Evolutionary conservation across 1,284 basidiomycete genomes (phyloP), one percentile per base, ranked within the genome.

Genomic region (Albatrellus sp.): DNA sequence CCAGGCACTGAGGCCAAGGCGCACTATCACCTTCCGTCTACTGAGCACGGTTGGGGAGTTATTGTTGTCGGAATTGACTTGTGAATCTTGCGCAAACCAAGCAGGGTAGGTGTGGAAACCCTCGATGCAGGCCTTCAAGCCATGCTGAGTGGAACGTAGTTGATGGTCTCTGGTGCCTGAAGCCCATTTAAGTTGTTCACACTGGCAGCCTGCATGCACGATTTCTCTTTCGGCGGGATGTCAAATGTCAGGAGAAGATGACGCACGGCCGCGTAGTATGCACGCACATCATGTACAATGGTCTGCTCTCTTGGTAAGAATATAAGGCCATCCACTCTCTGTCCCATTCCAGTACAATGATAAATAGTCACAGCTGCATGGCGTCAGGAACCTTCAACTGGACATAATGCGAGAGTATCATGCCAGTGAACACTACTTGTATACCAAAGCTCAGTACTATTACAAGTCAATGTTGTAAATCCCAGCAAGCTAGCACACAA

Each of bases 281-380:
- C 19, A 44, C 60, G 41, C 44, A 70, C 71, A 48, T 57, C n/a
- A 64, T 69, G 80, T 75, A 46, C 67, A 72, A 28, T 64, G 60
- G 19, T 73, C 70, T 16, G 70, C 69, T 3, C 80, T 79, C 31
- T 72, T 60, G 19, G 57, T 52, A 52, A 83, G 81, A 1, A 71
- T 52, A 51, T 75, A 66, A 0, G 66, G 63, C 3, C 79, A 73
- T 7, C 84, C 83, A 52, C 87, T 82, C 1, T 60, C 59, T 29
- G 80, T 77, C 42, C 64, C 54, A 54, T 87, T n/a, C n/a, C n/a
- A n/a, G n/a, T n/a, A n/a, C n/a, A n/a, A n/a, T n/a, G n/a, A n/a
- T n/a, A n/a, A n/a, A n/a, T n/a, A n/a, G n/a, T n/a, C n/a, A n/a
- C n/a, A n/a, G n/a, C n/a, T n/a, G n/a, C n/a, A n/a, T n/a, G n/a